Conservation (phyloP, 345 rosid genomes). For the Streptanthus diversifolius region DNA sequence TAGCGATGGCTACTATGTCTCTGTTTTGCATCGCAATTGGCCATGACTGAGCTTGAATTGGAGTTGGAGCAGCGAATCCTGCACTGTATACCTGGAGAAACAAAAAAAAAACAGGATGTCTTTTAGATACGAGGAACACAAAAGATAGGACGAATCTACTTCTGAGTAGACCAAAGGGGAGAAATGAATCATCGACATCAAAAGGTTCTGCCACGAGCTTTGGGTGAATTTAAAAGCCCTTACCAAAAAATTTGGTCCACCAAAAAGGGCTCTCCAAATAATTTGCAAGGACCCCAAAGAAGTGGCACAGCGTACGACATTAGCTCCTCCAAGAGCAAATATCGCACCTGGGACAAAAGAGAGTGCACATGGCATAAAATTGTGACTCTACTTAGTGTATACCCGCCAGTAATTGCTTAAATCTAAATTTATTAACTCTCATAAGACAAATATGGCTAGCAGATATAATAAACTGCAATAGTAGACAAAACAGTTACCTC, state of each 20-base stretch:
- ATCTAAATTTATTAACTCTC: not conserved
- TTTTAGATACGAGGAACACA: constrained; percentile 47
- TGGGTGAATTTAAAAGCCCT: constrained; percentile 69
- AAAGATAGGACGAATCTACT: constrained; percentile 56
- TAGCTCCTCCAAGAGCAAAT: constrained; percentile 79
- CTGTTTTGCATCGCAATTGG: constrained; percentile 83
- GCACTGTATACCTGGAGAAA: constrained; percentile 79
- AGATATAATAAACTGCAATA: not conserved
- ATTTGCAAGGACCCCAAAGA: constrained; percentile 63
- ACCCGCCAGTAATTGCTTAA: constrained; percentile 33
- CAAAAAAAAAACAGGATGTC: constrained; percentile 46
- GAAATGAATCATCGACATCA: constrained; percentile 54
- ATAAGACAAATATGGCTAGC: not conserved
- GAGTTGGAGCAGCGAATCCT: constrained; percentile 90
- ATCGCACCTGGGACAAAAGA: constrained; percentile 94
- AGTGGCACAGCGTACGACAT: constrained; percentile 98
- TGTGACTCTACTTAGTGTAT: constrained; percentile 37
- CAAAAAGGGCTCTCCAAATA: constrained; percentile 68
- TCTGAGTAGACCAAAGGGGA: constrained; percentile 34
- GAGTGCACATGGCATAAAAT: constrained; percentile 52
- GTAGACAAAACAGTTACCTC: not conserved
- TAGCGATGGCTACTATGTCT: constrained; percentile 94
- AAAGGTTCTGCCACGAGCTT: constrained; percentile 68
- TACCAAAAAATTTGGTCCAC: constrained; percentile 57
- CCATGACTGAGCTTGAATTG: constrained; percentile 99